Evolutionary conservation across 192 early-diverging fungal genomes (phyloP), one percentile per base, ranked within the genome.

Genomic region (Coemansia sp.): DNA sequence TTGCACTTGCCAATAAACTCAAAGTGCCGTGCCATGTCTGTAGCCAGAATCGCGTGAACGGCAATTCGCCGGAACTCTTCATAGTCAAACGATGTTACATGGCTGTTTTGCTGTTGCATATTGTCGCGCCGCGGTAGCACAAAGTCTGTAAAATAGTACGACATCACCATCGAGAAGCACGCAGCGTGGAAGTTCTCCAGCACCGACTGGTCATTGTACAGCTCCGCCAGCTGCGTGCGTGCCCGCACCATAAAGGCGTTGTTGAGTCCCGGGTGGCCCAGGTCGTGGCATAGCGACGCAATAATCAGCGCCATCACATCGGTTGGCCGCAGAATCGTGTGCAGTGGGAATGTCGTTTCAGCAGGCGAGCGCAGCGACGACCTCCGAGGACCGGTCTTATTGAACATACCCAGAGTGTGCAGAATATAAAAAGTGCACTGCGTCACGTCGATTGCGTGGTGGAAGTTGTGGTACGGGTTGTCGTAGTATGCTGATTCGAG

Each of bases 381-480:
- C 43, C 78, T 68, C 48, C 78, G 53, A 11, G 57, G 62, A 5
- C 68, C 77, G 1, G 71, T 54, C 57, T 57, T 61, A 61, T 64
- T 73, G 57, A 82, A 82, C 56, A 89, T 64, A 20, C 83, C 87
- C 58, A 90, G 76, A 24, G 83, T 73, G 72, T 86, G 88, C 59
- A 92, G 71, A 52, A 91, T 91, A 74, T 88, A 94, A 70, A 88
- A 90, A 47, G 92, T 91, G 48, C 89, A 87, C 69, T 97, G 94
- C 11, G 90, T 74, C n/a, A 98, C 96, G 70, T 98, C 96, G 4
- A 95, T 89, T 1, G 94, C 96, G 70, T 98, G 96, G 23, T 87
- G 85, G 74, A 93, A 92, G 80, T 98, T 98, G 82, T 98, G 96
- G 68, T 94, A 96, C 8, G 93, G 91, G 72, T 96, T 96, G 69